Percentiles rank a stretch among this genome's conserved stretches.
These are phyloP conservation scores for Cocos nucifera DNA, from an alignment of 176 grass and related monocot genomes.

Conservation along the genomic window DNA sequence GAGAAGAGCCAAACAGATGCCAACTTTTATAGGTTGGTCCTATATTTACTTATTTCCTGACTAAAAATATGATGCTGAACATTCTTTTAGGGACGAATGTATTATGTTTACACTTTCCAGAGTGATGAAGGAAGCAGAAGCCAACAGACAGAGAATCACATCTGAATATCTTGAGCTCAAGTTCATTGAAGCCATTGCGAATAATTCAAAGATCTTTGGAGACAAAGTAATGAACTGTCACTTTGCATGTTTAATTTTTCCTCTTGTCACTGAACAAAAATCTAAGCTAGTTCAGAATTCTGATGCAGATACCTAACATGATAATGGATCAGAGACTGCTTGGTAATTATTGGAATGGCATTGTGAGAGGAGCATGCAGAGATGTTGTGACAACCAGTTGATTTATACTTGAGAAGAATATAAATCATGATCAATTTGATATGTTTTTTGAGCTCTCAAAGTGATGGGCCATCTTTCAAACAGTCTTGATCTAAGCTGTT, in stretches of 20 bases:
- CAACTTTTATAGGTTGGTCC: constrained; percentile 56
- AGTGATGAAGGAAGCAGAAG: constrained; percentile 87
- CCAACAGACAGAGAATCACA: constrained; percentile 78
- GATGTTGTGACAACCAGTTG: background rate
- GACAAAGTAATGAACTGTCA: constrained; percentile 47
- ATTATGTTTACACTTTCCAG: constrained; percentile 21
- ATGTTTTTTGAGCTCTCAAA: no score
- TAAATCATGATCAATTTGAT: no score
- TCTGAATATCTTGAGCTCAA: constrained; percentile 85
- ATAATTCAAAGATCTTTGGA: constrained; percentile 97
- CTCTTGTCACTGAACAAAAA: background rate
- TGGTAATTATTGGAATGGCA: constrained; percentile 34
- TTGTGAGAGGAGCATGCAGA: constrained; percentile 19
- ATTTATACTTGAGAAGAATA: no score
- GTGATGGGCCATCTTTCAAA: no score
- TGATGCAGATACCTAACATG: constrained; percentile 60
- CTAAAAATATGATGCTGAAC: background rate
- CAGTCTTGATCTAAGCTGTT: no score
- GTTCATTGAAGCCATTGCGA: constrained; percentile 94
- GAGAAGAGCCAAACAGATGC: constrained; percentile 78
- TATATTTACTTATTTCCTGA: background rate
- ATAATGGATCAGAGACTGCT: constrained; percentile 77
- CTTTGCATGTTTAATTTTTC: constrained; percentile 1
- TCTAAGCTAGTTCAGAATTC: background rate
- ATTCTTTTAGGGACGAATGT: background rate